phyloP scores from a whole-genome alignment of 202 grass and related monocot species.

The Hordeum pubiflorum region DNA sequence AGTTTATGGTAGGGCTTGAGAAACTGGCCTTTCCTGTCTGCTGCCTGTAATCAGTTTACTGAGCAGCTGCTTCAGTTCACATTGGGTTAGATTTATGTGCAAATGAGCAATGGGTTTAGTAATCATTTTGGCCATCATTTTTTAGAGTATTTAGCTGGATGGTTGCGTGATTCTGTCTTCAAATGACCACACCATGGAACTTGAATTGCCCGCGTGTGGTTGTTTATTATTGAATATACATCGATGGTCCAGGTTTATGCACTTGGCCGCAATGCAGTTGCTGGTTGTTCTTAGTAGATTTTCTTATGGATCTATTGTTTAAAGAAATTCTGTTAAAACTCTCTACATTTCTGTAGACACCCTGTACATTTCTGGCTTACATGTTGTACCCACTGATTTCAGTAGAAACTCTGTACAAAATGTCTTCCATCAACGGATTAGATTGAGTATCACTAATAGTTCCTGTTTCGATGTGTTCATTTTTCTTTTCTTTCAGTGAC shows the following conservation, averaged over 20 bases:
- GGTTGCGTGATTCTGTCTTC: background rate
- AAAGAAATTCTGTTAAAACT: background rate
- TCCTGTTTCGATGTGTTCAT: background rate
- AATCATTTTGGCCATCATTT: background rate
- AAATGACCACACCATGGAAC: background rate
- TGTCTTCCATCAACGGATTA: background rate
- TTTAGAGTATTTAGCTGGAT: background rate
- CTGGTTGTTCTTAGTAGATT: background rate
- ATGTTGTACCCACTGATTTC: background rate
- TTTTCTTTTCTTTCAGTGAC: constrained; percentile 14
- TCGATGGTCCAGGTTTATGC: background rate
- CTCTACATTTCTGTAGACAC: no score
- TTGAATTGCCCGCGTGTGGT: background rate
- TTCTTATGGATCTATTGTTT: background rate
- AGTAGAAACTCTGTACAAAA: no score
- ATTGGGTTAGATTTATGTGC: no score
- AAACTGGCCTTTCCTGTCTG: no score
- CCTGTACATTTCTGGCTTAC: background rate
- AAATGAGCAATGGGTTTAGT: background rate
- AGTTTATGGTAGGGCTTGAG: background rate
- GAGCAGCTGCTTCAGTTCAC: no score
- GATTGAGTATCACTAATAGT: background rate
- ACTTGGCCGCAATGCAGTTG: background rate
- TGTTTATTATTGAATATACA: constrained; percentile 1
- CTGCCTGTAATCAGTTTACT: constrained; percentile 1